Evolutionary conservation across 345 rosid genomes (phyloP).

Genomic region (Bretschneidera sinensis): DNA sequence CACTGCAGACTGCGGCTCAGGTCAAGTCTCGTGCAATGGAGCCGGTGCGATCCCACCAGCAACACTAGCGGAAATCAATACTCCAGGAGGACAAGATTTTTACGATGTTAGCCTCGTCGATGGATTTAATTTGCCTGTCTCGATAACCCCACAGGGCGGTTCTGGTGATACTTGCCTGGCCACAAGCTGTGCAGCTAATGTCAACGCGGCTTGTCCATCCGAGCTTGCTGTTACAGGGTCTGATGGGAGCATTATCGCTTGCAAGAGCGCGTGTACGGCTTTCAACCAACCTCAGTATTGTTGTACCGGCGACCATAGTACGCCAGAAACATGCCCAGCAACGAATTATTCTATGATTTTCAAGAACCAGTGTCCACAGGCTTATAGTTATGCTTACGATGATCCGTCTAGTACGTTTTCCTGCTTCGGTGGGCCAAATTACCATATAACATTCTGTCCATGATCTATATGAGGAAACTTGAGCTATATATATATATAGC

Average conservation of each 20-base stretch:
- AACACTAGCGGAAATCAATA: conserved; percentile 42
- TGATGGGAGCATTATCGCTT: conserved; percentile 31
- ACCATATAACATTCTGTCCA: no score
- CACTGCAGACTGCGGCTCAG: conserved; percentile 43
- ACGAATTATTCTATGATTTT: no score
- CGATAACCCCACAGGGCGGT: conserved; percentile 25
- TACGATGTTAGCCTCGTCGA: conserved; percentile 50
- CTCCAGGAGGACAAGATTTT: conserved; percentile 21
- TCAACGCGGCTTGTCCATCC: conserved; percentile 35
- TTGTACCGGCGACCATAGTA: conserved; percentile 38
- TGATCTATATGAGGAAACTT: no score
- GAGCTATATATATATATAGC: no score
- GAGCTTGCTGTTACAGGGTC: conserved; percentile 23
- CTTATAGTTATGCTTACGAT: conserved; percentile 50
- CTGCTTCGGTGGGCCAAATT: conserved; percentile 28
- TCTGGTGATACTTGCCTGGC: conserved; percentile 22
- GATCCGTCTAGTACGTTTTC: conserved; percentile 40
- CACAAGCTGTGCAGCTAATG: conserved; percentile 25
- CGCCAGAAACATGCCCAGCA: conserved; percentile 39
- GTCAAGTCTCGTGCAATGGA: conserved; percentile 29
- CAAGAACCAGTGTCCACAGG: conserved; percentile 36
- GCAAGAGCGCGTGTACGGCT: conserved; percentile 45
- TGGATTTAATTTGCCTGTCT: conserved; percentile 37
- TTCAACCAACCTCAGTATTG: conserved; percentile 37
- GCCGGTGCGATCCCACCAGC: conserved; percentile 44